Conservation (phyloP, 2,329 filamentous ascomycete genomes). For the Pseudopithomyces maydicus region DNA sequence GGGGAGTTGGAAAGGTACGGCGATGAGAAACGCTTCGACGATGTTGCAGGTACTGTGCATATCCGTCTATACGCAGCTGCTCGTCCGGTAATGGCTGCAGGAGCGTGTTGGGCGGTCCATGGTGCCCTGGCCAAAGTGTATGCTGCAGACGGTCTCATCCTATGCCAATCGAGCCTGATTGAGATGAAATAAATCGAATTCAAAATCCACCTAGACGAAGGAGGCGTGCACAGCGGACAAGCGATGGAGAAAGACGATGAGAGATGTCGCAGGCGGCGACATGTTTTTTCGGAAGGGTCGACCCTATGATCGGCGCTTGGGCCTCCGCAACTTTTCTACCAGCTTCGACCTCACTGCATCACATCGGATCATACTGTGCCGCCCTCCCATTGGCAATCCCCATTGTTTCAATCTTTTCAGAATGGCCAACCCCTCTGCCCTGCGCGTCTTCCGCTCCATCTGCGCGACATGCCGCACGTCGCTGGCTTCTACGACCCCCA, state of each 20-base stretch:
- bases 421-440: constrained; percentile 31
- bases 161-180: constrained; percentile 24
- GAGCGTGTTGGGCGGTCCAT: constrained; percentile 43
- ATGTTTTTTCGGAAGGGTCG: constrained; percentile 25
- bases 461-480: constrained; percentile 46
- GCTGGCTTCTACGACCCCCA: constrained; percentile 19
- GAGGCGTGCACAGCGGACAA: constrained; percentile 17
- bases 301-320: constrained; percentile 20
- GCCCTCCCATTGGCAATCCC: constrained; percentile 8
- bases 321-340: constrained; percentile 28
- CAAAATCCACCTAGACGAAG: constrained; percentile 4
- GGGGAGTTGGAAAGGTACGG: constrained; percentile 26
- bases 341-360: constrained; percentile 4
- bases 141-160: constrained; percentile 52
- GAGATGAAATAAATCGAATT: not conserved
- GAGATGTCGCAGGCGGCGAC: constrained; percentile 16
- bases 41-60: constrained; percentile 41
- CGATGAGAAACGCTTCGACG: constrained; percentile 20
- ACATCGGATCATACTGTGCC: not conserved
- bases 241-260: constrained; percentile 25
- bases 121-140: constrained; percentile 49
- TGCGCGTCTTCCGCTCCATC: constrained; percentile 36
- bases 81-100: constrained; percentile 49
- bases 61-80: constrained; percentile 56
- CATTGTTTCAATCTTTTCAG: constrained; percentile 12